phyloP scores from a whole-genome alignment of 768 basidiomycete genomes.

The Pulveroboletus sp. region DNA sequence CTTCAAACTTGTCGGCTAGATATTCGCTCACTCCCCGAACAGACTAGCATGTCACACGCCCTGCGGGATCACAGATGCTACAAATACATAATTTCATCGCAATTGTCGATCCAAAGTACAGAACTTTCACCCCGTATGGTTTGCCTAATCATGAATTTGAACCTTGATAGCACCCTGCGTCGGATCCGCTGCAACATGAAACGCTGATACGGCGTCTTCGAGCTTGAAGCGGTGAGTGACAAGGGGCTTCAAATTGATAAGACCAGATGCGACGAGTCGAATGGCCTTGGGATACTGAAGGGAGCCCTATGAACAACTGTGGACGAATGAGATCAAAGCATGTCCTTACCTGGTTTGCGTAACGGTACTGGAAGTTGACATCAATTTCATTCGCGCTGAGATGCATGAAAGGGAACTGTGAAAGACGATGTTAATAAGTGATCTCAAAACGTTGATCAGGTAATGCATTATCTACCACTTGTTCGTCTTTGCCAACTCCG shows the following conservation, averaged over 20 bases:
- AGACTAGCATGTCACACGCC: neutral
- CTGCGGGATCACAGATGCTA: too few relatives aligned
- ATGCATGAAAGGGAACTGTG: constrained; percentile 69
- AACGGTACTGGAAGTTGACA: constrained; percentile 64
- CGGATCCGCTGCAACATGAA: constrained; percentile 70
- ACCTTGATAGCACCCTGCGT: constrained; percentile 67
- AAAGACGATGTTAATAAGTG: neutral
- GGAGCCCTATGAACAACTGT: neutral
- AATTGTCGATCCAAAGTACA: too few relatives aligned
- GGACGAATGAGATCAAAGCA: neutral
- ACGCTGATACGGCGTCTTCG: constrained; percentile 72
- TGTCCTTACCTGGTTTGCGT: constrained; percentile 51
- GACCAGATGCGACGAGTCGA: constrained; percentile 68
- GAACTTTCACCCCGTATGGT: too few relatives aligned
- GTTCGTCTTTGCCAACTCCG: constrained; percentile 64
- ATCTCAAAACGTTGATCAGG: neutral
- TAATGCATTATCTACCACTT: constrained; percentile 40
- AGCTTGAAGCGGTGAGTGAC: constrained; percentile 75
- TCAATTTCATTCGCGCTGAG: constrained; percentile 69
- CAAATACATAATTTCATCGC: too few relatives aligned
- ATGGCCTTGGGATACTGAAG: constrained; percentile 79
- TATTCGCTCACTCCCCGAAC: neutral
- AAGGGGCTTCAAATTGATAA: constrained; percentile 71
- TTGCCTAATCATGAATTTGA: constrained; percentile 50
- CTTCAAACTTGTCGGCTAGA: too few relatives aligned